These are phyloP conservation scores for Cucumis sativus DNA, from an alignment of 306 rosid genomes.

Conservation along the genomic window DNA sequence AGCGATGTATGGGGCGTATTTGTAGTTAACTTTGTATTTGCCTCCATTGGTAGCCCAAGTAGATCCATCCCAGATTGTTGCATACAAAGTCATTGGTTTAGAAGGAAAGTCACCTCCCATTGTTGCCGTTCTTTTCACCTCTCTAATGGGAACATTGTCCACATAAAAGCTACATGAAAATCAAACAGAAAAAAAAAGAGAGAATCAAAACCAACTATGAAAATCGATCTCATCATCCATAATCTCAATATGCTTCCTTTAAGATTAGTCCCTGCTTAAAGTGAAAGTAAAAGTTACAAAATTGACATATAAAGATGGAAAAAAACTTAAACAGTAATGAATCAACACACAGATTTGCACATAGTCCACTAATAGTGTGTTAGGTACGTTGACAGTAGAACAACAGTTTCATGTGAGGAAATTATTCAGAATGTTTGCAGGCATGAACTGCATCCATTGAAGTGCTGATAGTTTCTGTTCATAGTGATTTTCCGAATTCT, in stretches of 20 bases:
- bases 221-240: background rate
- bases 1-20: slow-evolving; percentile 71
- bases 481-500: background rate
- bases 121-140: slow-evolving; percentile 49
- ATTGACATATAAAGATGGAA: too few relatives aligned
- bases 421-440: background rate
- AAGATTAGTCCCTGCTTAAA: background rate
- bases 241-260: background rate
- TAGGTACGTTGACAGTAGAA: too few relatives aligned
- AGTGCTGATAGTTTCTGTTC: background rate
- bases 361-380: too few relatives aligned
- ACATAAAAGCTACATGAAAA: slow-evolving; percentile 60
- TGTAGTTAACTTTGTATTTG: slow-evolving; percentile 78
- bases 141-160: slow-evolving; percentile 82
- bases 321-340: too few relatives aligned
- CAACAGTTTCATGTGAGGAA: too few relatives aligned
- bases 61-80: slow-evolving; percentile 97
- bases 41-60: slow-evolving; percentile 98
- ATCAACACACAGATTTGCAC: too few relatives aligned
- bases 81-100: slow-evolving; percentile 88
- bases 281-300: background rate
- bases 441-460: background rate
- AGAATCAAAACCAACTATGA: background rate
- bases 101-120: slow-evolving; percentile 93
- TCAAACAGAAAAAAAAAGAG: background rate